A percentile compares a stretch with the other conserved stretches of the same genome.
phyloP scores from a whole-genome alignment of 768 basidiomycete species.

The Lentinus brumalis region DNA sequence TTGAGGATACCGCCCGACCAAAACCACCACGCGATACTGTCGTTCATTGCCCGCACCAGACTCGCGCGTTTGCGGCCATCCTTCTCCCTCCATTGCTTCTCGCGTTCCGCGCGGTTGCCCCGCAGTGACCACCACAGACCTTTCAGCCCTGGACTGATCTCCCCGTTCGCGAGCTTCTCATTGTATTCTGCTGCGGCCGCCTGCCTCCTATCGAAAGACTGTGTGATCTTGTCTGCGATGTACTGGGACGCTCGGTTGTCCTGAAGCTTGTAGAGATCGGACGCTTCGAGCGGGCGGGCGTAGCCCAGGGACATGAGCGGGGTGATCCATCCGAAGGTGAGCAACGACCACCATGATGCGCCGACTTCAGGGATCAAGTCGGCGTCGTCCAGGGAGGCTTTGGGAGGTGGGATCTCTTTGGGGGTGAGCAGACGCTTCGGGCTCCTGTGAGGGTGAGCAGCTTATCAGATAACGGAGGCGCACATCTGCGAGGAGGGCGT shows the following conservation, averaged over 20 bases:
- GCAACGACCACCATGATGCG: conserved; percentile 56
- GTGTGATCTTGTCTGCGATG: conserved; percentile 64
- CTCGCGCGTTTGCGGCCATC: conserved; percentile 67
- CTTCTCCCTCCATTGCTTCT: conserved; percentile 64
- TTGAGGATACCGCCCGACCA: conserved; percentile 68
- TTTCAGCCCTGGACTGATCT: conserved; percentile 53
- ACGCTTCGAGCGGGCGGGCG: conserved; percentile 74
- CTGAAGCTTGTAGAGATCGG: conserved; percentile 81
- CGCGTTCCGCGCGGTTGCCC: conserved; percentile 53
- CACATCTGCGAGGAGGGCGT: not conserved
- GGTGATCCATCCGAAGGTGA: conserved; percentile 79
- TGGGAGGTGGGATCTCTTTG: conserved; percentile 42
- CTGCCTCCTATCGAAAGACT: conserved; percentile 62
- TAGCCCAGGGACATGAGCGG: conserved; percentile 75
- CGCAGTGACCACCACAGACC: conserved; percentile 62
- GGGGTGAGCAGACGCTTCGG: conserved; percentile 26
- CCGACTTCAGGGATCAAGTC: conserved; percentile 63
- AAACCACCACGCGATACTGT: conserved; percentile 76
- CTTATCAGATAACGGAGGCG: not conserved
- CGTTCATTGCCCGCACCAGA: conserved; percentile 70
- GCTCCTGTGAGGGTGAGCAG: not conserved
- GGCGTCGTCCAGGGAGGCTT: conserved; percentile 59
- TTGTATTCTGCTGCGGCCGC: conserved; percentile 72
- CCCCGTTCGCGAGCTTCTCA: conserved; percentile 61
- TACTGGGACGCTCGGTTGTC: conserved; percentile 56